A percentile compares a stretch with the other conserved stretches of the same genome.
phyloP scores from a whole-genome alignment of 2,329 filamentous ascomycete genomes.

The Samsoniella hepiali region DNA sequence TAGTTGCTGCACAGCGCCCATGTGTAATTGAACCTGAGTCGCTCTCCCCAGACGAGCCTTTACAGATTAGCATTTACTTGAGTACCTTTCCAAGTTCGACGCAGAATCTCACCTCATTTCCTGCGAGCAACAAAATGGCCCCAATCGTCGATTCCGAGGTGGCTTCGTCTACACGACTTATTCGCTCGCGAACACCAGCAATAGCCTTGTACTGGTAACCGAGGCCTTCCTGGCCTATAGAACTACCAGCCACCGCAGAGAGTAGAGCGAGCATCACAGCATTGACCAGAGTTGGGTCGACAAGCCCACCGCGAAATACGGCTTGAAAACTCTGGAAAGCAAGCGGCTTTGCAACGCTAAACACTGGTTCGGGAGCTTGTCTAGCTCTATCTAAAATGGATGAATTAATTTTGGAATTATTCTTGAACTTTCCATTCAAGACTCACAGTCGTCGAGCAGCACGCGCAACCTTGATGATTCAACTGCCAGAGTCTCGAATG shows the following conservation, averaged over 20 bases:
- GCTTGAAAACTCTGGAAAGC: constrained; percentile 36
- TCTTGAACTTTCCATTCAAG: no score
- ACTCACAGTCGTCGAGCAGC: not conserved
- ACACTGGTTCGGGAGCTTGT: constrained; percentile 33
- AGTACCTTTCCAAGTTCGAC: not conserved
- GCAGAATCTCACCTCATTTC: constrained; percentile 32
- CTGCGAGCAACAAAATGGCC: constrained; percentile 41
- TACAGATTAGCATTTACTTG: not conserved
- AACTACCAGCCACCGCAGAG: constrained; percentile 30
- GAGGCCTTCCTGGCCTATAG: constrained; percentile 31
- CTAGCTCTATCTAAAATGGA: constrained; percentile 24
- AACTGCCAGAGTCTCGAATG: constrained; percentile 7
- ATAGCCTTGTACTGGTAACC: constrained; percentile 35
- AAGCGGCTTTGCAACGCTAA: constrained; percentile 36
- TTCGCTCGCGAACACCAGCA: constrained; percentile 32
- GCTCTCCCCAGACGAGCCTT: constrained; percentile 33
- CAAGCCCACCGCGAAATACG: constrained; percentile 32
- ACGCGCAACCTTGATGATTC: constrained; percentile 1
- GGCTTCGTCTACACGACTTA: constrained; percentile 28
- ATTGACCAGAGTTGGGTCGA: constrained; percentile 37
- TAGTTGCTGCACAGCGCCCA: constrained; percentile 37
- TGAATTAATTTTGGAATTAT: not conserved
- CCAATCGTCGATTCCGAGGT: constrained; percentile 38
- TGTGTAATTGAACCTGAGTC: constrained; percentile 40
- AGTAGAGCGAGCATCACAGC: constrained; percentile 39